phyloP scores from a whole-genome alignment of 169 alveolate species.

The Eimeria sp. region DNA sequence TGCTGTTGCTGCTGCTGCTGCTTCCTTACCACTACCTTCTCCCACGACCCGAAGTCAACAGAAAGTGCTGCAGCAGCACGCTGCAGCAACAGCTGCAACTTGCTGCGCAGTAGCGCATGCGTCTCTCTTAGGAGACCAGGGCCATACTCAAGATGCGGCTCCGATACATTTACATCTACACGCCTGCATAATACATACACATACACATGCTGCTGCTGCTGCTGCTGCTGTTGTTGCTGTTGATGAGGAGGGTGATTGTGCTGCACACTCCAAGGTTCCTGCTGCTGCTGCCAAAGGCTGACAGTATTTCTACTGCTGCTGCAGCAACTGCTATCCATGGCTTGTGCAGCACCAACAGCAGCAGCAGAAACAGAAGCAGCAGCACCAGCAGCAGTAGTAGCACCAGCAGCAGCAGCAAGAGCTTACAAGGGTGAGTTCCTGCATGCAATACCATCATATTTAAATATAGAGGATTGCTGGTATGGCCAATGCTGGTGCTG shows the following conservation, averaged over 20 bases:
- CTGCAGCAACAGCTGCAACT: constrained; percentile 52
- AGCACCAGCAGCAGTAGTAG: neutral
- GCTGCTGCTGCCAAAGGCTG: neutral
- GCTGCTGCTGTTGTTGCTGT: constrained; percentile 13
- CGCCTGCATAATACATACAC: constrained; percentile 67
- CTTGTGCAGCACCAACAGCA: neutral
- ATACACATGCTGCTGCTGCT: neutral
- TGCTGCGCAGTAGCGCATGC: constrained; percentile 72
- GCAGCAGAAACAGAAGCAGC: neutral
- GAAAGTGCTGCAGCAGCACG: constrained; percentile 66
- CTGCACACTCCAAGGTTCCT: neutral
- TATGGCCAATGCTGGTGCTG: constrained; percentile 80
- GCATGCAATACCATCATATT: constrained; percentile 82
- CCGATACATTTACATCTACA: constrained; percentile 81
- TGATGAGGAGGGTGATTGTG: neutral
- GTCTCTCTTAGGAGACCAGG: constrained; percentile 58
- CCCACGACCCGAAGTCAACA: constrained; percentile 59
- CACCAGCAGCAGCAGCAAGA: neutral
- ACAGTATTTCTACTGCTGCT: neutral
- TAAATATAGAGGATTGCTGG: constrained; percentile 56
- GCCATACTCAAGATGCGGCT: constrained; percentile 78
- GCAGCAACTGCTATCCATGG: neutral
- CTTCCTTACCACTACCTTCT: constrained; percentile 4
- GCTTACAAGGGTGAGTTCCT: constrained; percentile 81
- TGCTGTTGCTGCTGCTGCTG: constrained; percentile 53